phyloP scores from a whole-genome alignment of 495 filamentous ascomycete genomes.

The Lindgomyces ingoldianus region DNA sequence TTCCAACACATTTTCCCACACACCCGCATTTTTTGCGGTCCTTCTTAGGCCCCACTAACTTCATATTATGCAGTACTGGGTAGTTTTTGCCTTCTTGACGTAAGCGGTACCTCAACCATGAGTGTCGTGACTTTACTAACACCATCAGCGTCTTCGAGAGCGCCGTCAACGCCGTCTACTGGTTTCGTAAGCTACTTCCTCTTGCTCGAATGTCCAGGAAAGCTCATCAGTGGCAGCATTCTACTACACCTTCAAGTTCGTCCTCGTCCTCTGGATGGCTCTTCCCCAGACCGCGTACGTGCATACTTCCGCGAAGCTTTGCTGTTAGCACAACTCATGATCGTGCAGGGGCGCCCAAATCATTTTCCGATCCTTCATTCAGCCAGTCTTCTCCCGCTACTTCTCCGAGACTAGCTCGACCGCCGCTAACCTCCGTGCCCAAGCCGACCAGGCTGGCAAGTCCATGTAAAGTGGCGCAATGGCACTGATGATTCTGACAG shows the following conservation, averaged over 20 bases:
- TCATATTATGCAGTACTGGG: constrained; percentile 82
- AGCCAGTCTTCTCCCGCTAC: constrained; percentile 87
- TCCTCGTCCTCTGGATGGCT: constrained; percentile 93
- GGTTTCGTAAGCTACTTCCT: constrained; percentile 83
- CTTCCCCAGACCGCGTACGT: constrained; percentile 89
- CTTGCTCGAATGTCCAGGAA: neutral
- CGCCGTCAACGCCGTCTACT: constrained; percentile 90
- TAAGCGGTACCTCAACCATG: constrained; percentile 43
- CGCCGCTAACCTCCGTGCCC: constrained; percentile 84
- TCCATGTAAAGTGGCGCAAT: constrained; percentile 29
- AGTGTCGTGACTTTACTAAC: constrained; percentile 27
- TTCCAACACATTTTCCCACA: neutral
- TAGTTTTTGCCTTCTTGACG: constrained; percentile 91
- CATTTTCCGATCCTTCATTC: constrained; percentile 93
- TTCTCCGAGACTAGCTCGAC: constrained; percentile 73
- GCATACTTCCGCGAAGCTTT: neutral
- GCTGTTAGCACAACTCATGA: neutral
- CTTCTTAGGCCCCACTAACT: constrained; percentile 39
- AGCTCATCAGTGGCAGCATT: constrained; percentile 59
- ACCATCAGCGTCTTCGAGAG: constrained; percentile 75
- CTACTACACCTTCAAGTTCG: constrained; percentile 99
- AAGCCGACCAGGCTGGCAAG: constrained; percentile 75
- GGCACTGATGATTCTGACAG: constrained; percentile 27
- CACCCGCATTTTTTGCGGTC: no score
- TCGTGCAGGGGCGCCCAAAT: constrained; percentile 82